Conservation (phyloP, 306 rosid species). For the Cucumis melo region DNA sequence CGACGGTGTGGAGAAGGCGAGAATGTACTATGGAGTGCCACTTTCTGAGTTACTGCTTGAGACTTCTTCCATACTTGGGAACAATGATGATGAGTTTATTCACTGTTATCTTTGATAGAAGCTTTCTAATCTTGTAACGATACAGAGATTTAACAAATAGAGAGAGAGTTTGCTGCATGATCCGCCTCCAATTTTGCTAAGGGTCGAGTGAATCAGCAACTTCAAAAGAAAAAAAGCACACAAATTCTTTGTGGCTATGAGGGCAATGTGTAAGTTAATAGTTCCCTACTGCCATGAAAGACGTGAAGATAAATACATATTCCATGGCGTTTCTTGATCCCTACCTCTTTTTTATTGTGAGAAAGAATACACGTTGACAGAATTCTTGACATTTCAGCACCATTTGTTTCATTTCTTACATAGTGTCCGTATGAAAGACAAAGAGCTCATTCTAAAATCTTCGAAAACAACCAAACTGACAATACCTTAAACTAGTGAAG, state of each 20-base stretch:
- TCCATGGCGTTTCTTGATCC: not conserved
- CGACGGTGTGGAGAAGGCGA: constrained; percentile 51
- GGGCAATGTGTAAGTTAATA: constrained; percentile 39
- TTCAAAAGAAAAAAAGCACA: constrained; percentile 20
- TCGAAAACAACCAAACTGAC: not conserved
- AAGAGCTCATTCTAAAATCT: not conserved
- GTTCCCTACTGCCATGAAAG: constrained; percentile 46
- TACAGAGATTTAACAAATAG: constrained; percentile 5
- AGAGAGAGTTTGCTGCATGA: constrained; percentile 31
- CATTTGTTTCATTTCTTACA: not conserved
- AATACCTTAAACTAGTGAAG: not conserved
- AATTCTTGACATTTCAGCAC: not conserved
- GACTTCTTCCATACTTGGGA: constrained; percentile 63
- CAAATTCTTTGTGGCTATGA: constrained; percentile 76
- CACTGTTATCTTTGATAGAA: constrained; percentile 13
- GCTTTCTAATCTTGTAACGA: not conserved
- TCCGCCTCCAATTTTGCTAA: constrained; percentile 54
- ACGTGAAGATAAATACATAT: constrained; percentile 31
- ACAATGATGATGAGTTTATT: constrained; percentile 8
- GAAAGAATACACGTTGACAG: not conserved
- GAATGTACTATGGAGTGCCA: constrained; percentile 43
- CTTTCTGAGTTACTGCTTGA: constrained; percentile 17
- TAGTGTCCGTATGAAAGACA: not conserved
- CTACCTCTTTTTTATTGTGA: not conserved
- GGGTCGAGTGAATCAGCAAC: constrained; percentile 54